Evolutionary conservation across 1,284 basidiomycete species (phyloP), one percentile per base, ranked within the genome.

Genomic region (Stereum hirsutum): DNA sequence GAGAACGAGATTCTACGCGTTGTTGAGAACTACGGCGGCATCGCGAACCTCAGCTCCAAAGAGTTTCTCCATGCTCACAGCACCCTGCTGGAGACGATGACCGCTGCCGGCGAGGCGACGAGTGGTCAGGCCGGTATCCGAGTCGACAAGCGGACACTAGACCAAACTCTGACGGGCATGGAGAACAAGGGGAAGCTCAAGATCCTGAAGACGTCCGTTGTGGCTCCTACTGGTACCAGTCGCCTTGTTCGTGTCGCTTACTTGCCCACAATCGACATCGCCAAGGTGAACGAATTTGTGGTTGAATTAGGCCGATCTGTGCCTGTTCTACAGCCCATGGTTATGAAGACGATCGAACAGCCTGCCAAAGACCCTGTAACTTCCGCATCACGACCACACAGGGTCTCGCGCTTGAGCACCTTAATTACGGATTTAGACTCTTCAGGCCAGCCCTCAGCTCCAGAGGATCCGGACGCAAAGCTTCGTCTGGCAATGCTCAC

Each of bases 1-100:
- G 83, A 89, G 61, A 87, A 83, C 49, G 87, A 89, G 58, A 60
- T 89, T 34, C 57, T 77, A 37, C 75, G 73, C 25, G 66, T 89
- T 10, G 59, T 89, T 12, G 69, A 78, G 47, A 68, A 65, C 26
- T 62, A 73, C 44, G 78, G 79, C 5, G 85, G 85, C 0, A 75
- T 88, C 26, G 61, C 71, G 27, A 81, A 81, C 52, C 65, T 72
- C 17, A 75, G 78, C 47, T 70, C 72, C 14, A 86, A 78, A 49
- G 81, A 85, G 43, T 72, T 89, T 51, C 72, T 70, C 45, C 78
- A 81, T 32, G 72, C 69, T 10, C 82, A 89, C 53, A 65, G 71
- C 34, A 65, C 68, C 14, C 61, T 88, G 7, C 57, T 88, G 1
- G 72, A 77, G 40, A 55, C 59, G 10, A 63, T 86, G 52, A 56